phyloP scores from a whole-genome alignment of 2,329 filamentous ascomycete species.

The Drechslerella dactyloides region DNA sequence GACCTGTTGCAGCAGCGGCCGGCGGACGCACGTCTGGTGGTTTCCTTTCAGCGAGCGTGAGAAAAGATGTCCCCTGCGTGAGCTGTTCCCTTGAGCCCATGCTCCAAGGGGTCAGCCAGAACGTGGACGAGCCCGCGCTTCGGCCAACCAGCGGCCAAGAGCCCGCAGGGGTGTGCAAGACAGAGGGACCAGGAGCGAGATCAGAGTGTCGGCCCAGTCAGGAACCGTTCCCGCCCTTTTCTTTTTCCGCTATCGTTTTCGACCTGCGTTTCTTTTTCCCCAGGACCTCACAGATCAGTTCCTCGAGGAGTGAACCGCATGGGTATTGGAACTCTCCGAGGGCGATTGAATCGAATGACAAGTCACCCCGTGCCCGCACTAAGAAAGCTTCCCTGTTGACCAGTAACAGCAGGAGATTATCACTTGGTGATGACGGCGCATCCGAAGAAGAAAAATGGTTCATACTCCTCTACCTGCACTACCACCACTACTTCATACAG shows the following conservation, averaged over 20 bases:
- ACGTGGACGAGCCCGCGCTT: constrained; percentile 48
- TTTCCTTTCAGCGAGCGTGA: constrained; percentile 12
- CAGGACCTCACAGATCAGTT: neutral
- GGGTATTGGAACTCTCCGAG: constrained; percentile 44
- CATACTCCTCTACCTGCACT: neutral
- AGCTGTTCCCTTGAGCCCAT: constrained; percentile 26
- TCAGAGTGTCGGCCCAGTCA: constrained; percentile 44
- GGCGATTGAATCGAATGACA: constrained; percentile 42
- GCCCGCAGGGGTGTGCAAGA: constrained; percentile 36
- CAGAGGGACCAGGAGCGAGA: constrained; percentile 48
- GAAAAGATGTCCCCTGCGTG: constrained; percentile 34
- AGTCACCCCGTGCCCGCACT: constrained; percentile 38
- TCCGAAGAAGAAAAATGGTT: constrained; percentile 28
- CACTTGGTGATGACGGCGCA: constrained; percentile 39
- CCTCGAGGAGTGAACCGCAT: neutral
- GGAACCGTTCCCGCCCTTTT: constrained; percentile 41
- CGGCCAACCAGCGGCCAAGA: constrained; percentile 49
- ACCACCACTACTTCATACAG: neutral
- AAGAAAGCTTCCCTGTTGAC: constrained; percentile 26
- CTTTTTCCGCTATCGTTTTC: constrained; percentile 16
- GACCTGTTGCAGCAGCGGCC: constrained; percentile 16
- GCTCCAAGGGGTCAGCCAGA: constrained; percentile 31
- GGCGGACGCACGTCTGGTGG: too few relatives aligned
- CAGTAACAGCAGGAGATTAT: constrained; percentile 34
- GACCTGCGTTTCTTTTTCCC: constrained; percentile 12